Evolutionary conservation across 495 filamentous ascomycete species (phyloP).

Genomic region (Penicillium argentinense): DNA sequence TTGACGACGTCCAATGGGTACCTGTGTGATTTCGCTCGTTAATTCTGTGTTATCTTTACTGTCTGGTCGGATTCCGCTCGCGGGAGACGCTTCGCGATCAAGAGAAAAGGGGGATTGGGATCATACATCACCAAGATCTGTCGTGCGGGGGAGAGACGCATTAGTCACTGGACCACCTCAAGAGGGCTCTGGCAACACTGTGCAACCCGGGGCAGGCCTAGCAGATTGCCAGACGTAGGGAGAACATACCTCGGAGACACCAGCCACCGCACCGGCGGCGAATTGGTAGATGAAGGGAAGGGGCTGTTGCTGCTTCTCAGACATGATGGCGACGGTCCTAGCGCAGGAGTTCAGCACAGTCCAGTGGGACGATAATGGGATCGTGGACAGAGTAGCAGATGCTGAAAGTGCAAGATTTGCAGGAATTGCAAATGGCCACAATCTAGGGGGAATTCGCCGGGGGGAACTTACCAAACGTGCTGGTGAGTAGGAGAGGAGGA

Average conservation of each 20-base stretch:
- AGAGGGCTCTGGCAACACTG: not conserved
- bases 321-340: slow-evolving; percentile 49
- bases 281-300: slow-evolving; percentile 87
- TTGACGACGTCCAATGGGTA: slow-evolving; percentile 99
- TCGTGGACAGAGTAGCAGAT: not conserved
- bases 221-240: no score
- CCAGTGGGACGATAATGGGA: no score
- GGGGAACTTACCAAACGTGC: slow-evolving; percentile 13
- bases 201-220: no score
- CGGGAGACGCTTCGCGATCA: not conserved
- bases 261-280: slow-evolving; percentile 83
- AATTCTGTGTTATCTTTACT: slow-evolving; percentile 3
- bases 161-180: slow-evolving; percentile 18
- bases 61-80: not conserved
- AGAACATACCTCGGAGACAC: slow-evolving; percentile 84
- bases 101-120: slow-evolving; percentile 6
- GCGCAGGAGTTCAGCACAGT: slow-evolving; percentile 4
- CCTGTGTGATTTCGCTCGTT: slow-evolving; percentile 51
- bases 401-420: not conserved
- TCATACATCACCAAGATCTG: slow-evolving; percentile 85
- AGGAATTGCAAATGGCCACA: not conserved
- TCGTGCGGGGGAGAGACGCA: slow-evolving; percentile 32
- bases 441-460: not conserved
- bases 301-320: slow-evolving; percentile 56
- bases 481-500: slow-evolving; percentile 11